A percentile compares a stretch with the other conserved stretches of the same genome.
Conservation (phyloP, 257 asterid species). For the Knoxia roxburghii region DNA sequence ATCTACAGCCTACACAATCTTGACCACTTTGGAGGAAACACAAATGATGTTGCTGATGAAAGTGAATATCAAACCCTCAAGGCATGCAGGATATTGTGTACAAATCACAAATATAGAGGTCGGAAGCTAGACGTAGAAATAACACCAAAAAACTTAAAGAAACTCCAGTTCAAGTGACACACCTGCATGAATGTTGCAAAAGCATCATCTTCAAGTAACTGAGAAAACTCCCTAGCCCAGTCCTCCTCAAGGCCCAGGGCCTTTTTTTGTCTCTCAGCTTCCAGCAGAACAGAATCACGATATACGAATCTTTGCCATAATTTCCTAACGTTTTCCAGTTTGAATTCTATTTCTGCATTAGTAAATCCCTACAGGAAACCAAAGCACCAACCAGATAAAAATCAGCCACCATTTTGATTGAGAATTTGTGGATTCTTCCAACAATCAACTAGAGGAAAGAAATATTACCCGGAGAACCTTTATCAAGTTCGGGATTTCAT, state of each 20-base stretch:
- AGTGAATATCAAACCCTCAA: not conserved
- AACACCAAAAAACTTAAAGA: not conserved
- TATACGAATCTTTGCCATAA: conserved; percentile 93
- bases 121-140: not conserved
- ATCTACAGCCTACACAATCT: not conserved
- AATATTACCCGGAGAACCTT: conserved; percentile 66
- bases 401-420: not conserved
- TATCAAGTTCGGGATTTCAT: conserved; percentile 73
- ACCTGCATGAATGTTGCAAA: conserved; percentile 86
- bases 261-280: conserved; percentile 80
- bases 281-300: conserved; percentile 74
- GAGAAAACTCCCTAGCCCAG: conserved; percentile 61
- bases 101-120: not conserved
- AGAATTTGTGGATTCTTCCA: conserved; percentile 1
- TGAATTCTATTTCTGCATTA: conserved; percentile 75
- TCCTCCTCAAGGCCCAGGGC: conserved; percentile 45
- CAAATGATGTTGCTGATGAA: not conserved
- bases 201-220: conserved; percentile 66
- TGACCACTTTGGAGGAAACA: not conserved
- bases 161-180: not conserved
- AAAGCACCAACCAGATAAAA: conserved; percentile 17
- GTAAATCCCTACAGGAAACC: conserved; percentile 47
- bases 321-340: conserved; percentile 65
- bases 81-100: not conserved
- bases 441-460: conserved; percentile 13